These are phyloP conservation scores for Erodium texanum DNA, from an alignment of 441 rosid species.

Conservation along the genomic window DNA sequence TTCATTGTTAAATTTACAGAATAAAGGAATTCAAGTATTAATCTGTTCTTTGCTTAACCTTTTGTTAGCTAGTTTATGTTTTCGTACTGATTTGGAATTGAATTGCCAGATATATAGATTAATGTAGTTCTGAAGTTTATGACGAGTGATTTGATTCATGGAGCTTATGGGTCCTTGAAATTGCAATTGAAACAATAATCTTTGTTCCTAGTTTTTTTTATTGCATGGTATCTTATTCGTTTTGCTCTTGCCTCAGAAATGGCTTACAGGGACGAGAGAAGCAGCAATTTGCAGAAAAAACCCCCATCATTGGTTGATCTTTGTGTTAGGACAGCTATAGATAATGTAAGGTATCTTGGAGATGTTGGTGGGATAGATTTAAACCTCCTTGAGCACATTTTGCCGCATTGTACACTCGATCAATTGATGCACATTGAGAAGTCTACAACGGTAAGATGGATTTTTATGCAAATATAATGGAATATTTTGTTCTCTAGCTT, in stretches of 20 bases:
- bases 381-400: conserved; percentile 59
- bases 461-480: neutral
- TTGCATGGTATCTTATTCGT: neutral
- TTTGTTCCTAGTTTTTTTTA: neutral
- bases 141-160: neutral
- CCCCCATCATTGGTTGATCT: conserved; percentile 75
- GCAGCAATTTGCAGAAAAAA: conserved; percentile 4
- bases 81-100: neutral
- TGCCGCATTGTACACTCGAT: conserved; percentile 63
- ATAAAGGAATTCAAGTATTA: neutral
- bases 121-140: neutral
- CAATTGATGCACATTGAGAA: conserved; percentile 68
- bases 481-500: neutral
- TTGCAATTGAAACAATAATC: neutral
- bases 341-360: conserved; percentile 56
- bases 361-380: conserved; percentile 82
- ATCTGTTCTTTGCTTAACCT: neutral
- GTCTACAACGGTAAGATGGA: conserved; percentile 40
- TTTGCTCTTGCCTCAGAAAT: neutral
- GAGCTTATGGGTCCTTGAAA: neutral
- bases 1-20: neutral
- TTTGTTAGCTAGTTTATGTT: neutral
- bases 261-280: neutral
- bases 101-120: neutral
- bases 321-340: conserved; percentile 46